Conservation (phyloP, 2,329 filamentous ascomycete genomes). For the Alternaria postmessia region DNA sequence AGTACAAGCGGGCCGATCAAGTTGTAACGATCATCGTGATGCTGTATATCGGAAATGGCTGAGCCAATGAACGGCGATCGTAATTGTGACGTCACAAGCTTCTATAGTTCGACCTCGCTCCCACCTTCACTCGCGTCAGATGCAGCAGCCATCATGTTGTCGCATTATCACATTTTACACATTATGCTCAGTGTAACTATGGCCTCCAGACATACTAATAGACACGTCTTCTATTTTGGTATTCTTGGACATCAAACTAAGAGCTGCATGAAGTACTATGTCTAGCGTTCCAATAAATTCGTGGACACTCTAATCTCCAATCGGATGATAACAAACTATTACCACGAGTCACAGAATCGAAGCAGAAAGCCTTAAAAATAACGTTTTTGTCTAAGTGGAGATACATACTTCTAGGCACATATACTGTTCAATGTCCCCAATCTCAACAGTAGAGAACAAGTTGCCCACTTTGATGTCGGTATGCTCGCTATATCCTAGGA, state of each 20-base stretch:
- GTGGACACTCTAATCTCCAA: background rate
- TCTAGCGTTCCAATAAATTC: background rate
- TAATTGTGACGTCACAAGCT: constrained; percentile 16
- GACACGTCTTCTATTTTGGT: background rate
- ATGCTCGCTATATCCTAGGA: background rate
- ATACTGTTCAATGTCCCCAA: background rate
- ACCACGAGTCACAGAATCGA: background rate
- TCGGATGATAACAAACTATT: background rate
- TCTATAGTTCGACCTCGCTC: background rate
- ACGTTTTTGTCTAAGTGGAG: background rate
- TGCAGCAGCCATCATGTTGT: background rate
- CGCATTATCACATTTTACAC: background rate
- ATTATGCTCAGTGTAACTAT: background rate
- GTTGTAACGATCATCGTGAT: constrained; percentile 5
- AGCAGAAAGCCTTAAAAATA: background rate
- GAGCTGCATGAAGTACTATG: background rate
- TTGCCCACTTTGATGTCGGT: no score
- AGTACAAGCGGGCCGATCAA: constrained; percentile 7
- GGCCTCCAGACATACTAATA: background rate
- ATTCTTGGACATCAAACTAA: background rate
- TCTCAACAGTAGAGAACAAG: background rate
- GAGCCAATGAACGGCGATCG: constrained; percentile 12
- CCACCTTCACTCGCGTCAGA: background rate
- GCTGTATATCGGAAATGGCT: constrained; percentile 1
- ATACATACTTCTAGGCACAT: background rate